Evolutionary conservation across 306 rosid species (phyloP).

Genomic region (Myrica gale): DNA sequence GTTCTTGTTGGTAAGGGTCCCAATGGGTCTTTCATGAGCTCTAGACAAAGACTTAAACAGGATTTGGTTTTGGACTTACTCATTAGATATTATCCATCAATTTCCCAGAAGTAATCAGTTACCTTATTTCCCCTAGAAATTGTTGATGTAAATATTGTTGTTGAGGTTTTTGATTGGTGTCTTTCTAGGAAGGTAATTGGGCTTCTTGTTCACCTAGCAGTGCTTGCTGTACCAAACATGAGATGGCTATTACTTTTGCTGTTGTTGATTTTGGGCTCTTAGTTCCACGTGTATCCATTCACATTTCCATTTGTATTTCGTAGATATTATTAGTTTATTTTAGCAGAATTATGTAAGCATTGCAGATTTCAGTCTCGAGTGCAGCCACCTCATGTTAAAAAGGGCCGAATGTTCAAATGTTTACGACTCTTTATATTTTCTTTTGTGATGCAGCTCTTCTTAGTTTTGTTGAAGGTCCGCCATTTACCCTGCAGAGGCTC

Average conservation of each 20-base stretch:
- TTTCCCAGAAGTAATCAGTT: background rate
- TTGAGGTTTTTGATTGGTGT: background rate
- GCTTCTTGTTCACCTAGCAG: background rate
- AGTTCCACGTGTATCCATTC: background rate
- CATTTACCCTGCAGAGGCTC: conserved; percentile 91
- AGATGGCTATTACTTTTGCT: background rate
- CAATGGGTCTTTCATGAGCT: background rate
- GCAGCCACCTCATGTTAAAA: background rate
- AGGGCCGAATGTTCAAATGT: background rate
- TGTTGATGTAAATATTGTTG: background rate
- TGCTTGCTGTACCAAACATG: background rate
- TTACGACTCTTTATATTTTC: conserved; percentile 20
- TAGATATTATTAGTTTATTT: background rate
- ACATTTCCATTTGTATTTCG: background rate
- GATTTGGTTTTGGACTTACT: background rate
- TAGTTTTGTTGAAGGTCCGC: conserved; percentile 85
- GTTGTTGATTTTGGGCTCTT: background rate
- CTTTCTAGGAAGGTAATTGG: background rate
- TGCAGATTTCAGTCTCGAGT: background rate
- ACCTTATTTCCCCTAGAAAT: background rate
- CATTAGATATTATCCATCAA: background rate
- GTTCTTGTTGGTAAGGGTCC: background rate
- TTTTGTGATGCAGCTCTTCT: conserved; percentile 56
- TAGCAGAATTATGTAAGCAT: background rate
- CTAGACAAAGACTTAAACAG: background rate